A percentile compares a stretch with the other conserved stretches of the same genome.
These are phyloP conservation scores for Apostasia ramifera DNA, from an alignment of 106 monocot species.

Conservation along the genomic window DNA sequence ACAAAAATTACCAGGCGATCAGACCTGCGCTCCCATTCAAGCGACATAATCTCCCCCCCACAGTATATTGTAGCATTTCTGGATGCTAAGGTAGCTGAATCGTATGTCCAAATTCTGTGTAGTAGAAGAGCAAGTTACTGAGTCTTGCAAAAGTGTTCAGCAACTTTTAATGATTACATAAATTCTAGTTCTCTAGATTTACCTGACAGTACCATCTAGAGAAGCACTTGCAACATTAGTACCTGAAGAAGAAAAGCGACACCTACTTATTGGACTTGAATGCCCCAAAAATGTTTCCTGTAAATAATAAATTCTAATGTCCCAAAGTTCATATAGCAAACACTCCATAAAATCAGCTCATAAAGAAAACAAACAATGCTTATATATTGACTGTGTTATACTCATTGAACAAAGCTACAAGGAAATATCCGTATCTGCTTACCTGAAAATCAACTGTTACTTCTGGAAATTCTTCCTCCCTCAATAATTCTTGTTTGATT, in stretches of 20 bases:
- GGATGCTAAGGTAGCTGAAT: slow-evolving; percentile 76
- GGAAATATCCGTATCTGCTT: slow-evolving; percentile 2
- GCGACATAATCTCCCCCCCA: slow-evolving; percentile 82
- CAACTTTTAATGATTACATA: not conserved
- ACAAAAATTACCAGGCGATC: slow-evolving; percentile 71
- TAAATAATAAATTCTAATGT: slow-evolving; percentile 6
- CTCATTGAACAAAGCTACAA: too few species aligned
- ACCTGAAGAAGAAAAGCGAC: slow-evolving; percentile 93
- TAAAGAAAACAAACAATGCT: too few species aligned
- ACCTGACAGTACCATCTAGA: slow-evolving; percentile 95
- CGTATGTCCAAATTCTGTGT: slow-evolving; percentile 95
- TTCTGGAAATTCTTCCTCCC: slow-evolving; percentile 77
- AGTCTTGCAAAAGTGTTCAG: not conserved
- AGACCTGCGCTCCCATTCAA: slow-evolving; percentile 93
- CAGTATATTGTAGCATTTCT: slow-evolving; percentile 98
- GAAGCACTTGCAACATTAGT: slow-evolving; percentile 94
- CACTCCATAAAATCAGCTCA: not conserved
- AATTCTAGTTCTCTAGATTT: not conserved
- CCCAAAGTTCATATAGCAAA: too few species aligned
- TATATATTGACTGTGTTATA: too few species aligned
- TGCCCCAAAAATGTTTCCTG: slow-evolving; percentile 99
- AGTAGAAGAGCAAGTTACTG: not conserved
- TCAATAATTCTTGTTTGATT: slow-evolving; percentile 15
- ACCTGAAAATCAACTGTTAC: slow-evolving; percentile 86
- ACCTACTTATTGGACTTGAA: slow-evolving; percentile 84